phyloP scores from a whole-genome alignment of 2,329 filamentous ascomycete species.

The Calonectria henricotiae region DNA sequence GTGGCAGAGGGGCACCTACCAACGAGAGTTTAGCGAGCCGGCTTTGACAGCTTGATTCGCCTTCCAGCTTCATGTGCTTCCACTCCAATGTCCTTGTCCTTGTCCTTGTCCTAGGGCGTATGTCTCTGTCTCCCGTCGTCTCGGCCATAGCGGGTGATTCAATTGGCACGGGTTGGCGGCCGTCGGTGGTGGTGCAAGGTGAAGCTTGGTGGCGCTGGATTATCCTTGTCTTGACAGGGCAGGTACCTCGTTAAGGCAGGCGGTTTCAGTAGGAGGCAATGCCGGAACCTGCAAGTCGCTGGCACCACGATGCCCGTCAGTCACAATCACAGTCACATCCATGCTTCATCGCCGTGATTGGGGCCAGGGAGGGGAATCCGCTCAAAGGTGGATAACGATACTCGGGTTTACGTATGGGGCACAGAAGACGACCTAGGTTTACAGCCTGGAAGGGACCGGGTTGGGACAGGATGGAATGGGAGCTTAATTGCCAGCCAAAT shows the following conservation, averaged over 20 bases:
- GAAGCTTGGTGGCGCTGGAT: conserved; percentile 32
- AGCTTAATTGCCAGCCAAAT: conserved; percentile 15
- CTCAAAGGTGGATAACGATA: conserved; percentile 31
- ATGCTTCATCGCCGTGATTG: conserved; percentile 33
- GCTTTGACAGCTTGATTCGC: conserved; percentile 19
- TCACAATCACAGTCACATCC: conserved; percentile 38
- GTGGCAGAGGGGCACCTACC: conserved; percentile 18
- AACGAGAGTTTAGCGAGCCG: conserved; percentile 12
- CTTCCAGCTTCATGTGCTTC: conserved; percentile 7
- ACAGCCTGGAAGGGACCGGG: conserved; percentile 17
- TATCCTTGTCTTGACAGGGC: conserved; percentile 34
- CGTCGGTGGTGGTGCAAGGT: conserved; percentile 30
- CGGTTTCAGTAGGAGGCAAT: conserved; percentile 27
- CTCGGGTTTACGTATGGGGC: conserved; percentile 31
- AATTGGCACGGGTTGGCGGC: conserved; percentile 24
- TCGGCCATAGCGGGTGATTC: conserved; percentile 30
- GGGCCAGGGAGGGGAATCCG: conserved; percentile 31
- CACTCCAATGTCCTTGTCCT: conserved; percentile 18
- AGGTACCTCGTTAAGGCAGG: conserved; percentile 27
- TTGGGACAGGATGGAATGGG: conserved; percentile 1
- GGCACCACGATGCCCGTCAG: conserved; percentile 33
- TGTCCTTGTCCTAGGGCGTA: conserved; percentile 12
- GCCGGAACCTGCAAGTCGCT: conserved; percentile 33
- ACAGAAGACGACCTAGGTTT: conserved; percentile 8
- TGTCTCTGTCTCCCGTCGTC: conserved; percentile 21